phyloP scores from a whole-genome alignment of 371 early-diverging fungal species.

The Antonospora locustae region DNA sequence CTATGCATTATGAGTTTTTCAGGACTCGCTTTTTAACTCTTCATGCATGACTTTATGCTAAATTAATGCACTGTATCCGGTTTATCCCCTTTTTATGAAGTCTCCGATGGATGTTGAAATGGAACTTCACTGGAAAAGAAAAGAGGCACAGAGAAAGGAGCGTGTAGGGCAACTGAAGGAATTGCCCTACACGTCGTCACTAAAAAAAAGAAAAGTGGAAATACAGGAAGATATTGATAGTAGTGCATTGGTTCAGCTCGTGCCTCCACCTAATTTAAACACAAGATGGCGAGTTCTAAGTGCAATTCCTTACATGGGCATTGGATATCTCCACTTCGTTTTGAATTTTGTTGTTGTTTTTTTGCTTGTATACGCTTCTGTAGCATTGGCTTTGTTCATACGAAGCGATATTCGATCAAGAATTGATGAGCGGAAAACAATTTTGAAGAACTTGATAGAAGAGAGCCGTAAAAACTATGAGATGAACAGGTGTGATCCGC shows the following conservation, averaged over 20 bases:
- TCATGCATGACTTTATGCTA: neutral
- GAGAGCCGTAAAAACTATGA: conserved; percentile 60
- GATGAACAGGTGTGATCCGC: conserved; percentile 62
- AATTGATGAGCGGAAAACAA: conserved; percentile 13
- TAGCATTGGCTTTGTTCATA: conserved; percentile 31
- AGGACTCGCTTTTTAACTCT: conserved; percentile 2
- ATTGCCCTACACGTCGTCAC: neutral
- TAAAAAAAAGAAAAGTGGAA: conserved; percentile 17
- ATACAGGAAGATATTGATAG: neutral
- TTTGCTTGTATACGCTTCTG: conserved; percentile 24
- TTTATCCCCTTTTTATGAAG: conserved; percentile 7
- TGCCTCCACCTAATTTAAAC: no score
- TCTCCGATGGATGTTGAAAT: conserved; percentile 30
- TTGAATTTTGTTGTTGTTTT: conserved; percentile 34
- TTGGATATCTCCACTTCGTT: conserved; percentile 38
- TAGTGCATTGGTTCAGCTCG: neutral
- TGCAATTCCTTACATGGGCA: conserved; percentile 4
- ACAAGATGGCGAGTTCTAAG: neutral
- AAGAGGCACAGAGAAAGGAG: conserved; percentile 1
- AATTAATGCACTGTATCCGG: neutral
- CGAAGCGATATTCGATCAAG: conserved; percentile 44
- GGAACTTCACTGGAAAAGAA: conserved; percentile 30
- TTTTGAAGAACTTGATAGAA: conserved; percentile 50
- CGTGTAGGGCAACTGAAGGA: neutral
- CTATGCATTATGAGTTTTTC: neutral